Percentiles rank a stretch among this genome's conserved stretches.
Conservation (phyloP, 208 protist species). For the Acanthamoeba royreba region DNA sequence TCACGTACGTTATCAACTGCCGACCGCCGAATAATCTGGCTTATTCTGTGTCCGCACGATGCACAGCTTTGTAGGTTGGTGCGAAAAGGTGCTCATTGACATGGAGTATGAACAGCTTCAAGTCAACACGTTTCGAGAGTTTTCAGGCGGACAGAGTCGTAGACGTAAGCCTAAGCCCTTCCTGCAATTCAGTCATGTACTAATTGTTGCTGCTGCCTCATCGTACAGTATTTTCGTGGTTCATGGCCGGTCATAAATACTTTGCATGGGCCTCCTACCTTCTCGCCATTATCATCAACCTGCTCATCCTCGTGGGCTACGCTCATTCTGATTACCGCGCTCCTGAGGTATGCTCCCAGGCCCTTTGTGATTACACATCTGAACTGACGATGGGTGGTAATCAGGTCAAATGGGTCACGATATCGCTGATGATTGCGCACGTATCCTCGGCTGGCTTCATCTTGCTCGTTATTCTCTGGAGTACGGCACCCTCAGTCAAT, state of each 20-base stretch:
- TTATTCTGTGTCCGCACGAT: neutral
- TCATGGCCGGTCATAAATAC: neutral
- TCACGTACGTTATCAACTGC: neutral
- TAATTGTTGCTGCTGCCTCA: neutral
- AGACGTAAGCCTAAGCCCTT: neutral
- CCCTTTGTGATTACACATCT: neutral
- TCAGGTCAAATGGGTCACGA: neutral
- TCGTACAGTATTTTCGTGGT: neutral
- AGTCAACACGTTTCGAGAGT: neutral
- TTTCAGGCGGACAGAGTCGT: neutral
- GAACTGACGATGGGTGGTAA: neutral
- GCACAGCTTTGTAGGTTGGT: slow-evolving; percentile 22
- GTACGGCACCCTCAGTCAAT: neutral
- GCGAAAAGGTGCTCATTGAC: slow-evolving; percentile 15
- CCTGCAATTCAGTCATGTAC: neutral
- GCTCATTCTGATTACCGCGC: neutral
- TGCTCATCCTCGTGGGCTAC: neutral
- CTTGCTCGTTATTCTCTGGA: neutral
- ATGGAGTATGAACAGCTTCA: slow-evolving; percentile 13
- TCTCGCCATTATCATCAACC: neutral
- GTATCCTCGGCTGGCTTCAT: neutral
- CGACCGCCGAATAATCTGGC: neutral
- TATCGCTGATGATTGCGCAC: neutral
- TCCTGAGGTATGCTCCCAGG: neutral
- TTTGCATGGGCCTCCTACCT: neutral